Base-by-base conservation (phyloP, 1,284 basidiomycete genomes). In the Singerocomus inundabilis region DNA sequence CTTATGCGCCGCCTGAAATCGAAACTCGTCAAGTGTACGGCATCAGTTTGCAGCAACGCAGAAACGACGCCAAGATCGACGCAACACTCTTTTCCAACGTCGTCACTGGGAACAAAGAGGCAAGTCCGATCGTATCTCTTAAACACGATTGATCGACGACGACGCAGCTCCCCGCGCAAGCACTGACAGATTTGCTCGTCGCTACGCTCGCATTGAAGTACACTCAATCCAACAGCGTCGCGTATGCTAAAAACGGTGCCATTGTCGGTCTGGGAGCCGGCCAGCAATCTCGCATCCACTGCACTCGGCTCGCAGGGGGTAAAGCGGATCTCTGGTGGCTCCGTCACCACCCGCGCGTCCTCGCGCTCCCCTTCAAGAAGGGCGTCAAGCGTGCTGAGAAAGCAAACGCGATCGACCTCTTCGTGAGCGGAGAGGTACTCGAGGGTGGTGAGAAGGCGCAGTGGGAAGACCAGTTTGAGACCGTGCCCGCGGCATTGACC, bases 261-360 rank as follows among this genome's bases (percentile, higher is more conserved):
- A 89, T 98, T 67, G 84, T 99, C 63, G 97, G 97, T 49, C 88
- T 98, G 44, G 96, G 96, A 45, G 97, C 97, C 0, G 96, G 97
- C 13, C 96, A 99, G 70, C 97, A 99, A 71, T 98, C 94, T 9
- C 91, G 96, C 49, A 99, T 99, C 68, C 97, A 99, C 78, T 99
- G 97, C 75, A 99, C 96, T 18, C 90, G 97, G 44, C 85, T 99
- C 40, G 97, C 97, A 1, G 96, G 97, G 11, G 84, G 86, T 56
- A 99, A 99, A 75, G 94, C 94, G n/a, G 97, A 99, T 75, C 84
- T 95, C 62, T 99, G 96, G 94, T 99, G 97, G 96, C 80, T 98
- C 51, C 87, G 96, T 32, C 94, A 98, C 75, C 94, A 98, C 74
- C 88, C 94, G 0, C 88, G 92, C 42, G 94, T 95, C 42, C 85